These are phyloP conservation scores for Chiua sp. DNA, from an alignment of 1,284 basidiomycete genomes.

Conservation along the genomic window DNA sequence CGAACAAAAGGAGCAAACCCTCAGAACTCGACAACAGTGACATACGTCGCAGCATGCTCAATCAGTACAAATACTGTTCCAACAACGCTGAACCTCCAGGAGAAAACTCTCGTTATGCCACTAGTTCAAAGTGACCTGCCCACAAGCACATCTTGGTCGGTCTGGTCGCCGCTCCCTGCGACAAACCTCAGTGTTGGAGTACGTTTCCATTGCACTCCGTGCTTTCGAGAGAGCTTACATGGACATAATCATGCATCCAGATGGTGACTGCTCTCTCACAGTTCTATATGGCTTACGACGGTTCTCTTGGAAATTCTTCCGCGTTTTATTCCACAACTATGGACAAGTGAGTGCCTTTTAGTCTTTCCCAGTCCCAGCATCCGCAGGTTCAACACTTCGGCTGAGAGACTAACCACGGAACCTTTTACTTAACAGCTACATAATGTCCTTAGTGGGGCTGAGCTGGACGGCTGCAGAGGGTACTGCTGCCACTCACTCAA, in stretches of 20 bases:
- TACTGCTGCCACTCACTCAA: neutral
- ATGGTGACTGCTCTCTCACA: neutral
- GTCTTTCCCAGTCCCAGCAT: too few relatives aligned
- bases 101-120: neutral
- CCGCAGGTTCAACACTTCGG: neutral
- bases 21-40: neutral
- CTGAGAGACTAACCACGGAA: too few relatives aligned
- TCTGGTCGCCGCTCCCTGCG: neutral
- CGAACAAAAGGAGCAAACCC: neutral
- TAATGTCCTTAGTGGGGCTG: neutral
- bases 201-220: neutral
- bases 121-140: neutral
- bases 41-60: neutral
- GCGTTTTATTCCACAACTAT: neutral
- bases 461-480: neutral
- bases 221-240: neutral
- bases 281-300: neutral
- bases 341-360: neutral
- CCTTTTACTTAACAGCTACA: neutral
- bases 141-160: neutral
- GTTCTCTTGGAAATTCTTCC: too few relatives aligned
- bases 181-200: neutral
- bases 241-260: neutral
- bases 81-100: neutral
- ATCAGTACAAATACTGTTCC: neutral